Base-by-base conservation (phyloP, 495 filamentous ascomycete genomes). In the Hypoxylon fuscum region DNA sequence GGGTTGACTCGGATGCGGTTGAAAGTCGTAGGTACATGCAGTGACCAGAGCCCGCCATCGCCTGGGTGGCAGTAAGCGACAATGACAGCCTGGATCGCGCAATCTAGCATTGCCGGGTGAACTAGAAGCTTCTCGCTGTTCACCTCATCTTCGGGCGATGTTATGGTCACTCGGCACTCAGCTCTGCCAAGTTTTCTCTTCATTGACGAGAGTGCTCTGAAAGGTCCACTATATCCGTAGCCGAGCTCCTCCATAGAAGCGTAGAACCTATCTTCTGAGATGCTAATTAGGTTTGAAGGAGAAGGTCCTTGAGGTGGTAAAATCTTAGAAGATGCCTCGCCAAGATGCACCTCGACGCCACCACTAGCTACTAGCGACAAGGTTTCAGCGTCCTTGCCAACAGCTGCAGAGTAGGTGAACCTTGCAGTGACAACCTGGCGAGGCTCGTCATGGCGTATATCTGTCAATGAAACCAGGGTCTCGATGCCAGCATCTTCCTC, bases 31-130 rank as follows among this genome's bases (percentile, higher is more conserved):
- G 72, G 74, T 0, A 76, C 42, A 25, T 71, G 62, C 1, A 71
- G 22, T 0, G 59, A 15, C 42, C 62, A 56, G 10, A 74, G 31
- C 2, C 45, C 22, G 1, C 66, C 68, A 54, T 73, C 70, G 0
- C 46, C 42, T 0, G 72, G 74, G 14, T 21, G 37, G 0, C 25
- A 44, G 46, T 57, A 53, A 0, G 74, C 70, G 2, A 72, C 45
- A 6, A 77, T 22, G 1, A 68, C 37, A 25, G 64, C 41, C 32
- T 75, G 72, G 22, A 75, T 60, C 0, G 71, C 69, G 2, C 44
- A 49, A 43, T 77, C 74, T 5, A 77, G 57, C 0, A 49, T 32
- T 0, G 52, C 66, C 0, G 72, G 74, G 35, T 77, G 74, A 3
- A 77, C 10, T 5, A 72, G 17, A 0, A 68, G 41, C 10, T 4